Conservation (phyloP, 345 rosid genomes). For the Clausena lansium region DNA sequence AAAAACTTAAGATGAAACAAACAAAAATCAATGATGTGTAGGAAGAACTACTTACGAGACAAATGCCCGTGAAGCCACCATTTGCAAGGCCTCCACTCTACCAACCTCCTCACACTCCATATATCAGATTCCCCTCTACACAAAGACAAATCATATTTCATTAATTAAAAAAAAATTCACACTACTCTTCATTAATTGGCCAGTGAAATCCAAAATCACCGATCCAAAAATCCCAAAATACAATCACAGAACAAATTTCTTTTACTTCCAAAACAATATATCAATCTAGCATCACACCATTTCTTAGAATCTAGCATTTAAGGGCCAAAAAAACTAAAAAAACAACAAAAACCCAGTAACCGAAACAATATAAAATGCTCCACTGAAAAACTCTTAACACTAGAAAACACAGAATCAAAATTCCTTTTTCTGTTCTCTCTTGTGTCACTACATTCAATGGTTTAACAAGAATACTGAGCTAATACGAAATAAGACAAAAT, state of each 20-base stretch:
- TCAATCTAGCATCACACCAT: neutral
- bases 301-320: neutral
- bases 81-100: constrained; percentile 94
- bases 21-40: neutral
- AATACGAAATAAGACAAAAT: neutral
- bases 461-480: neutral
- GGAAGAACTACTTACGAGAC: constrained; percentile 41
- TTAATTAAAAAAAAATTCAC: neutral
- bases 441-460: neutral
- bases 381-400: neutral
- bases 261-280: neutral
- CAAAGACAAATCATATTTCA: neutral
- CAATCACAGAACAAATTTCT: neutral
- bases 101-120: constrained; percentile 75
- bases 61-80: constrained; percentile 84
- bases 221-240: neutral
- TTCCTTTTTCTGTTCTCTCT: neutral
- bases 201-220: neutral
- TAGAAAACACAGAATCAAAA: neutral
- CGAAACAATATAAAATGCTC: neutral
- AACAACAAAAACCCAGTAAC: neutral
- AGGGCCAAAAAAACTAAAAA: neutral
- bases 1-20: neutral
- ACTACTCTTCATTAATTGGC: neutral
- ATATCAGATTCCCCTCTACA: constrained; percentile 52